Conservation (phyloP, 148 eudicot genomes). For the Chenopodium suecicum region DNA sequence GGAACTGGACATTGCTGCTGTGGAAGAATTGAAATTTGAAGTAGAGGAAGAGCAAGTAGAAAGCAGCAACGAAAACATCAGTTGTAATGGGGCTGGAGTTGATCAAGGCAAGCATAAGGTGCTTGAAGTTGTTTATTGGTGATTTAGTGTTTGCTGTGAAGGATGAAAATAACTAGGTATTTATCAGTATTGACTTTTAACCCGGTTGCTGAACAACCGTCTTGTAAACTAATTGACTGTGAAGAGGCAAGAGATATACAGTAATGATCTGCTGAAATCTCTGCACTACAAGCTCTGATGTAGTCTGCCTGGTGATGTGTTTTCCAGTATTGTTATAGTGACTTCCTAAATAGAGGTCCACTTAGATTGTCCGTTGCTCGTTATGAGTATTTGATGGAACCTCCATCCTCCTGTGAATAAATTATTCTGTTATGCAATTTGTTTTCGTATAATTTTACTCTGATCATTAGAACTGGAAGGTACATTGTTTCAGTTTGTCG, state of each 20-base stretch:
- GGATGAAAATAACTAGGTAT: neutral
- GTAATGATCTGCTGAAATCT: conserved; percentile 1
- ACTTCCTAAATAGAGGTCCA: neutral
- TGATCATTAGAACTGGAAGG: neutral
- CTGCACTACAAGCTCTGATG: neutral
- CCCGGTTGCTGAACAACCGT: conserved; percentile 11
- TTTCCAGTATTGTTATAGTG: neutral
- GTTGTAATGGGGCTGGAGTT: neutral
- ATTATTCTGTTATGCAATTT: neutral
- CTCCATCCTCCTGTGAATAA: conserved; percentile 20
- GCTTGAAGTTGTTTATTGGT: neutral
- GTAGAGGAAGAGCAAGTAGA: neutral
- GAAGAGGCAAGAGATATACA: neutral
- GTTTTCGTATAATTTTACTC: neutral
- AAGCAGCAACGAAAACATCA: neutral
- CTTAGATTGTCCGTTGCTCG: conserved; percentile 5
- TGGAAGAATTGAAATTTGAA: conserved; percentile 16
- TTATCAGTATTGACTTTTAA: neutral
- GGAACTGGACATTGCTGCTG: neutral
- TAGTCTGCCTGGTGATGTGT: neutral
- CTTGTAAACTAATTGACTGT: conserved; percentile 8
- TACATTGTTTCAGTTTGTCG: neutral
- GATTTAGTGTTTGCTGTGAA: neutral
- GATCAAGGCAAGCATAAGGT: conserved; percentile 12
- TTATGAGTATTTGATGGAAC: conserved; percentile 4